Evolutionary conservation across 1,284 basidiomycete species (phyloP).

Genomic region (Filobasidium uniguttulatum): DNA sequence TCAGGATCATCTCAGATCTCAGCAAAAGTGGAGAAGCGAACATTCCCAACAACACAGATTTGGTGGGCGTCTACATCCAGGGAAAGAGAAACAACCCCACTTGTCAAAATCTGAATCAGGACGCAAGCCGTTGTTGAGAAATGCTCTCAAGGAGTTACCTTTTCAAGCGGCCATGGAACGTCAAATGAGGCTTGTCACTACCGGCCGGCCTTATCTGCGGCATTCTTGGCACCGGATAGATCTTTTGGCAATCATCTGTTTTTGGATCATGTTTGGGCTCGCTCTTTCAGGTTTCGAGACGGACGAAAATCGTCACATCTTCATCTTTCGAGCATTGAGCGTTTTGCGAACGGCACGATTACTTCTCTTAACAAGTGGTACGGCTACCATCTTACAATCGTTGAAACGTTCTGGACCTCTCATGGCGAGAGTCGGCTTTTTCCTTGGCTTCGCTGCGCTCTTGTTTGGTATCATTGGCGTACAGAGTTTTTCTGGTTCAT

Average conservation of each 20-base stretch:
- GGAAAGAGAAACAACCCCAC: not conserved
- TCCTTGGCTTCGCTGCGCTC: conserved; percentile 77
- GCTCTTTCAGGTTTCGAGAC: conserved; percentile 54
- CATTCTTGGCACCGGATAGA: conserved; percentile 93
- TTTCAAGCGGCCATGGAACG: conserved; percentile 41
- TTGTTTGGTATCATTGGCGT: conserved; percentile 85
- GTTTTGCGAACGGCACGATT: conserved; percentile 73
- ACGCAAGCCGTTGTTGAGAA: too few species aligned
- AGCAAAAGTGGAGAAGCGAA: conserved; percentile 7
- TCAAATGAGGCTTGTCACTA: conserved; percentile 30
- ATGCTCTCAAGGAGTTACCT: conserved; percentile 36
- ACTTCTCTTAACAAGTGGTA: conserved; percentile 79
- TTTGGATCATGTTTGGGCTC: conserved; percentile 53
- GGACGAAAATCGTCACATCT: conserved; percentile 53
- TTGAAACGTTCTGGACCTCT: conserved; percentile 81
- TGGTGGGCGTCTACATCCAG: not conserved
- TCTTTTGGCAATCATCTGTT: conserved; percentile 54
- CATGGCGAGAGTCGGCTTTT: conserved; percentile 75
- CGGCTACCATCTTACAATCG: conserved; percentile 85
- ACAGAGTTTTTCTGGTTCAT: conserved; percentile 75
- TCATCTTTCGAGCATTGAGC: conserved; percentile 77
- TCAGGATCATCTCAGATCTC: not conserved
- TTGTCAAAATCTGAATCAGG: not conserved
- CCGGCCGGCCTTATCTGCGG: conserved; percentile 59
- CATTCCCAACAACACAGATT: not conserved